phyloP scores from a whole-genome alignment of 208 protist species.

The Leishmania arabica region DNA sequence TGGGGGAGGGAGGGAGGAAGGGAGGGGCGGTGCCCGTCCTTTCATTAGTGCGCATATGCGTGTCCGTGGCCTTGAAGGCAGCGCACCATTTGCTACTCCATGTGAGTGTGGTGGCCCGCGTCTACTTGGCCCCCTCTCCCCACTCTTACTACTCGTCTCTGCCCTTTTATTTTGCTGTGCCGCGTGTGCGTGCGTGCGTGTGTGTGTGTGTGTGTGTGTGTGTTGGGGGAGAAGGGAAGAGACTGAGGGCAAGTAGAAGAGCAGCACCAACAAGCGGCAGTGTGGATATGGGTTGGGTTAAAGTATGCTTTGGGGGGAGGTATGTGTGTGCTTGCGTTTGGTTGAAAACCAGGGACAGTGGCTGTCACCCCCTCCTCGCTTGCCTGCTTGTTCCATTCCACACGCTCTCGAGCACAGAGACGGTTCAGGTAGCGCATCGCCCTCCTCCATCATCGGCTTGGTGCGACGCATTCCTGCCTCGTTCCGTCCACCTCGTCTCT shows the following conservation, averaged over 20 bases:
- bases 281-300: too few species aligned
- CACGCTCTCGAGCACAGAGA: background rate
- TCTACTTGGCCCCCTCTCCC: too few species aligned
- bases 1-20: too few species aligned
- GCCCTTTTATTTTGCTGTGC: too few species aligned
- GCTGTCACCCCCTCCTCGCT: background rate
- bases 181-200: background rate
- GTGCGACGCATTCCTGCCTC: background rate
- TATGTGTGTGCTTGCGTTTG: background rate
- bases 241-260: background rate
- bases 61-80: too few species aligned
- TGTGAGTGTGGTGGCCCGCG: too few species aligned
- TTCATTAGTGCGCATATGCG: too few species aligned
- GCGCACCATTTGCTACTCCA: too few species aligned
- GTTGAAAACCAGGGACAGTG: background rate
- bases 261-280: background rate
- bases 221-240: too few species aligned
- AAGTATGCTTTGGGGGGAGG: background rate
- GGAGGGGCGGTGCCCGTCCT: too few species aligned
- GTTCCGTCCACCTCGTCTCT: background rate
- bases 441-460: background rate
- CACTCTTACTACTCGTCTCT: too few species aligned
- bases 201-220: background rate
- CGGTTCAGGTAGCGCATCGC: background rate
- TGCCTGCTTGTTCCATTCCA: background rate